These are phyloP conservation scores for Scheffersomyces segobiensis DNA, from an alignment of 1,139 yeast genomes.

Conservation along the genomic window DNA sequence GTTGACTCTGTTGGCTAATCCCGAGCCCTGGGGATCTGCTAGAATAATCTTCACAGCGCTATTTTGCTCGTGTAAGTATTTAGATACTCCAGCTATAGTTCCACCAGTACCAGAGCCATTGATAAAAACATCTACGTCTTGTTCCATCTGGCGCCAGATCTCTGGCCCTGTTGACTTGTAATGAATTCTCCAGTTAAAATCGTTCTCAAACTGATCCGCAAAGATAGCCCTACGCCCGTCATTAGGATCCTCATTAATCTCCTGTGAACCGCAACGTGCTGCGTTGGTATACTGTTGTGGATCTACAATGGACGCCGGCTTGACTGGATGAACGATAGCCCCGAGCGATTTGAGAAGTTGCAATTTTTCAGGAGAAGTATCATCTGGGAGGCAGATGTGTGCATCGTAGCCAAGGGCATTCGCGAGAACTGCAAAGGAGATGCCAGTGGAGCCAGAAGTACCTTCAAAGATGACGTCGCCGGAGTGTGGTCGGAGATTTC, in stretches of 20 bases:
- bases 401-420: conserved; percentile 86
- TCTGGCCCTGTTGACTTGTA: conserved; percentile 89
- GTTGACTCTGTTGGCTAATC: conserved; percentile 80
- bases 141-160: conserved; percentile 68
- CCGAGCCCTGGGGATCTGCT: conserved; percentile 97
- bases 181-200: conserved; percentile 85
- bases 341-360: conserved; percentile 72
- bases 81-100: conserved; percentile 86
- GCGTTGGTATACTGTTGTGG: conserved; percentile 90
- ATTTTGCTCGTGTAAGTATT: conserved; percentile 58
- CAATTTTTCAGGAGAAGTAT: conserved; percentile 83
- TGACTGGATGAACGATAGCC: conserved; percentile 83
- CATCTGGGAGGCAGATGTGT: conserved; percentile 94
- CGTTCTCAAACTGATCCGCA: conserved; percentile 96
- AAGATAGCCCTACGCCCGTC: conserved; percentile 61
- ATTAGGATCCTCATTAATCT: conserved; percentile 44
- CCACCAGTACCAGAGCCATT: conserved; percentile 78
- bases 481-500: conserved; percentile 55
- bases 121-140: conserved; percentile 70
- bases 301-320: conserved; percentile 94
- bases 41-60: conserved; percentile 44
- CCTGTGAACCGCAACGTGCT: conserved; percentile 66
- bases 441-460: conserved; percentile 95
- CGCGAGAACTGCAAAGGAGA: conserved; percentile 85
- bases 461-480: conserved; percentile 84